Base-by-base conservation (phyloP, 164 flowering plant species). In the Annona cherimola region DNA sequence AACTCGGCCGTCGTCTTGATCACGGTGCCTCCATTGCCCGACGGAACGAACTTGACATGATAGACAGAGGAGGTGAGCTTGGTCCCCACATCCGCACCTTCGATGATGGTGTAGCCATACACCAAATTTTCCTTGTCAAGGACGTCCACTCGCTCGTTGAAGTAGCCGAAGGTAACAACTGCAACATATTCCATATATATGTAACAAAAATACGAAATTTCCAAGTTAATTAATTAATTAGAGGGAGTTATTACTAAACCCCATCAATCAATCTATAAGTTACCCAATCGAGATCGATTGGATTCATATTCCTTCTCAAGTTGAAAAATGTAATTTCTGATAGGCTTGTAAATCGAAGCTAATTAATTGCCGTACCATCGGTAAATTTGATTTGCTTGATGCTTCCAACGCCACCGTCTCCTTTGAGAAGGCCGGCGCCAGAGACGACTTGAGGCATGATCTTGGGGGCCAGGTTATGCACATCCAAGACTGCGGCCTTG, bases 401-500 rank as follows among this genome's bases (percentile, higher is more conserved):
- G 19, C 71, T 69, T n/a, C 71, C 71, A 16, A 57, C 71, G 5
- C 62, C 71, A 6, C 71, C 71, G n/a, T 69, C 45, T 54, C 71
- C 71, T 39, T 55, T 11, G 20, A 69, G 11, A 14, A 50, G n/a
- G 14, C 39, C 62, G 3, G 45, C 71, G 42, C 71, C 54, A 9
- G 19, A 55, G 2, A 69, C 45, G 45, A 69, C 50, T 41, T 74
- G 64, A 4, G 85, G 81, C 55, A 68, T 20, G 60, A 80, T 42
- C 75, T 76, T 75, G 9, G 83, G 85, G 46, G 80, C 57, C 43
- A 83, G 73, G 71, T 73, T 76, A 50, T 76, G 75, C 1, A 74
- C 61, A 14, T 83, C 82, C 59, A 77, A 65, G 71, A 74, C 59
- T 1, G 73, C 26, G 57, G 83, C 82, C 77, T 83, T 79, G 79